phyloP scores from a whole-genome alignment of 2,329 filamentous ascomycete genomes.

The Hymenoscyphus occultus region DNA sequence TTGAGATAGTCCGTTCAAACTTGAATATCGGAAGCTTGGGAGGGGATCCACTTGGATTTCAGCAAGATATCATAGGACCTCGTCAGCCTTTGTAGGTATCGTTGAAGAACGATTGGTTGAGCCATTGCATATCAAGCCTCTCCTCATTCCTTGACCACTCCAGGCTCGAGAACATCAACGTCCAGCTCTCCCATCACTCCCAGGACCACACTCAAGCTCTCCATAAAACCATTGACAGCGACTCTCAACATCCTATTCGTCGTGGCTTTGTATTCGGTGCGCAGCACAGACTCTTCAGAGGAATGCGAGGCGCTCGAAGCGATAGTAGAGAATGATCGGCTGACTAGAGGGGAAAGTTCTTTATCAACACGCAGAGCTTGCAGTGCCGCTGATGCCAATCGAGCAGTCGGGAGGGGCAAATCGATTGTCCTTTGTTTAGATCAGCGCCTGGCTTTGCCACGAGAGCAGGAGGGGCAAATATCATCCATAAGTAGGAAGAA shows the following conservation, averaged over 20 bases:
- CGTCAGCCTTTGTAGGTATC: too few species aligned
- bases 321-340: slow-evolving; percentile 64
- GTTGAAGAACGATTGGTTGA: too few species aligned
- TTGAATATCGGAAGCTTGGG: too few species aligned
- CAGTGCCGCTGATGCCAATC: slow-evolving; percentile 73
- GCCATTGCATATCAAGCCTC: not conserved
- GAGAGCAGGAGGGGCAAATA: slow-evolving; percentile 17
- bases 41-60: too few species aligned
- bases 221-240: slow-evolving; percentile 94
- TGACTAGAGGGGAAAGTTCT: slow-evolving; percentile 83
- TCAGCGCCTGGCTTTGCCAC: slow-evolving; percentile 11
- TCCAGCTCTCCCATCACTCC: slow-evolving; percentile 91
- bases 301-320: slow-evolving; percentile 26
- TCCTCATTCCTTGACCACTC: slow-evolving; percentile 34
- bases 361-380: slow-evolving; percentile 78
- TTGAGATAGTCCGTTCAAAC: too few species aligned
- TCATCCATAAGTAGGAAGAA: slow-evolving; percentile 14
- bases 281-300: slow-evolving; percentile 54
- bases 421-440: slow-evolving; percentile 27
- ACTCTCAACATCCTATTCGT: slow-evolving; percentile 97
- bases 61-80: too few species aligned
- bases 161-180: slow-evolving; percentile 66
- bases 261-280: slow-evolving; percentile 77
- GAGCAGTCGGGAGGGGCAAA: slow-evolving; percentile 71
- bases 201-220: slow-evolving; percentile 78